These are phyloP conservation scores for Leucoagaricus sp. DNA, from an alignment of 1,284 basidiomycete species.

Conservation along the genomic window DNA sequence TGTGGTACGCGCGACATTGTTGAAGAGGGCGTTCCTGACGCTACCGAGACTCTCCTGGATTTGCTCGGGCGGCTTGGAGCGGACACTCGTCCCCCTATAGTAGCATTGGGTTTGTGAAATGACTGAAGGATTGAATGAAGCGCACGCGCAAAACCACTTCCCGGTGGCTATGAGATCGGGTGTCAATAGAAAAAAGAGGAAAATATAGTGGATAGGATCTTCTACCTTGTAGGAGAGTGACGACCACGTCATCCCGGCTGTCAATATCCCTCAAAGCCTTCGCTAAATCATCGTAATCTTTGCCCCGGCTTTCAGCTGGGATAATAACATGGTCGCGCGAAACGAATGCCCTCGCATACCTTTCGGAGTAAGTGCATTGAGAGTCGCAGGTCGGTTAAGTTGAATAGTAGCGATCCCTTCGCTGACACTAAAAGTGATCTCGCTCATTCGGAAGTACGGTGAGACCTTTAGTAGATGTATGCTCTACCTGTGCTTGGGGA, in stretches of 20 bases:
- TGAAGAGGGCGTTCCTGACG: slow-evolving; percentile 45
- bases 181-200: not conserved
- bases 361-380: slow-evolving; percentile 62
- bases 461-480: too few species aligned
- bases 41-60: slow-evolving; percentile 23
- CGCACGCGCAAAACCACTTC: slow-evolving; percentile 74
- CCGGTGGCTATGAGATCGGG: slow-evolving; percentile 49
- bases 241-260: slow-evolving; percentile 58
- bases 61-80: slow-evolving; percentile 23
- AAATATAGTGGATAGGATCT: not conserved
- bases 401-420: slow-evolving; percentile 70
- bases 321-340: not conserved
- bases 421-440: slow-evolving; percentile 49
- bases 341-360: slow-evolving; percentile 37
- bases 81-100: slow-evolving; percentile 57
- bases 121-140: not conserved
- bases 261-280: slow-evolving; percentile 59
- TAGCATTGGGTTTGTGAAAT: not conserved
- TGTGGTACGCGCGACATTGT: slow-evolving; percentile 48
- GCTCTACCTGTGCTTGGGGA: not conserved
- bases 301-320: not conserved
- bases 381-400: slow-evolving; percentile 55
- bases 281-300: slow-evolving; percentile 68
- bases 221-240: slow-evolving; percentile 68
- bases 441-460: slow-evolving; percentile 34